Evolutionary conservation across 768 basidiomycete genomes (phyloP), one percentile per base, ranked within the genome.

Genomic region (Tricholoma terreum): DNA sequence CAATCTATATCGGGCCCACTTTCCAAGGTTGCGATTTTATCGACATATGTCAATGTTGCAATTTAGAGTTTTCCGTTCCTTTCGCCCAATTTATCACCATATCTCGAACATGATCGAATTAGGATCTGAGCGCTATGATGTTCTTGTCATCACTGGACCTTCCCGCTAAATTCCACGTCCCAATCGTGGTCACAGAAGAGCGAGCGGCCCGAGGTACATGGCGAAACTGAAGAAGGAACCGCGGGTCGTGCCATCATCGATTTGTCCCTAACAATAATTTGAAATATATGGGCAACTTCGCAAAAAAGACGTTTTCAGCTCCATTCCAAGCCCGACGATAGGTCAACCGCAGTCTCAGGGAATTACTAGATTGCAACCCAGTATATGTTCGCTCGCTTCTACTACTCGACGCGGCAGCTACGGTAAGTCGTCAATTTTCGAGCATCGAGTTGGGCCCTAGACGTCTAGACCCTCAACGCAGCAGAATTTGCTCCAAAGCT

Each of bases 1-100:
- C n/a, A n/a, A n/a, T n/a, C n/a, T n/a, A n/a, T n/a, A n/a, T n/a
- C 24, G 6, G 24, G 24, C 6, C 2, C 24, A 27, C 24, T 6
- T 27, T 27, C 45, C 17, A 58, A 71, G 70, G 65, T 72, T 75
- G 75, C 75, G 75, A 75, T 76, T 73, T 56, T 71, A 69, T 74
- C 75, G 76, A 73, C 65, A 67, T 61, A 59, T 57, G 48, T 35
- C 56, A 63, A 63, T 50, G 69, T 65, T 63, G 63, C 46, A 48
- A 56, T 55, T 50, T 55, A 61, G n/a, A 56, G 14, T 57, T 66
- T 43, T 70, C 72, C 73, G 75, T 68, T 71, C 61, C 65, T 75
- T 75, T 74, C 74, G 73, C 74, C 65, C 65, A 58, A 69, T 61
- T 38, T 35, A 43, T 56, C 59, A 62, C 62, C 60, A 53, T 63